Evolutionary conservation across 192 early-diverging fungal genomes (phyloP).

Genomic region (Borealophlyctis nickersoniae): DNA sequence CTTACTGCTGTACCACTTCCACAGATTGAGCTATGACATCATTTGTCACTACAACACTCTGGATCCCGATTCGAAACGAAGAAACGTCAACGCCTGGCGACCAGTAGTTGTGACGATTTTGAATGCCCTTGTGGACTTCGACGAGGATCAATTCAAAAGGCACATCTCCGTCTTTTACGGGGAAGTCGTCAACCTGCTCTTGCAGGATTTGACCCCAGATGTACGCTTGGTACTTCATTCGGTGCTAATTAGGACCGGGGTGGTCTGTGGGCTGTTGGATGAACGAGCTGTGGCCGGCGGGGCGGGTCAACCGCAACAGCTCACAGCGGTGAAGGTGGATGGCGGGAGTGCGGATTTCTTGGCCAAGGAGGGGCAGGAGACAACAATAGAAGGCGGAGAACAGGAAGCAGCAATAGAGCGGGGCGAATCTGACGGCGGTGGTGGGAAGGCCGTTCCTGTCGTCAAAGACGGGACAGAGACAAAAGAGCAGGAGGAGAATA

Average conservation of each 20-base stretch:
- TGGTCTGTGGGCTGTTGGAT: constrained; percentile 31
- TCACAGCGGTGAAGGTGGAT: no score
- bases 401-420: no score
- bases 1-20: neutral
- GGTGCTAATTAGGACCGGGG: constrained; percentile 37
- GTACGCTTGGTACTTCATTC: constrained; percentile 50
- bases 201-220: constrained; percentile 62
- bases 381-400: no score
- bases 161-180: constrained; percentile 63
- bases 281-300: no score
- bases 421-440: no score
- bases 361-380: no score
- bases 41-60: constrained; percentile 59
- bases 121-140: constrained; percentile 61
- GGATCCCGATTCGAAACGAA: constrained; percentile 67
- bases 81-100: constrained; percentile 72
- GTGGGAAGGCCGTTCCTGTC: no score
- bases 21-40: constrained; percentile 57
- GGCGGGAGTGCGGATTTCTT: no score
- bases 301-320: no score
- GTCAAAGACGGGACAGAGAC: no score
- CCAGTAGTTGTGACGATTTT: constrained; percentile 72
- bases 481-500: no score
- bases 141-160: constrained; percentile 63
- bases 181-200: constrained; percentile 59